A percentile compares a stretch with the other conserved stretches of the same genome.
These are phyloP conservation scores for Orbilia javanica DNA, from an alignment of 2,329 filamentous ascomycete species.

Conservation along the genomic window DNA sequence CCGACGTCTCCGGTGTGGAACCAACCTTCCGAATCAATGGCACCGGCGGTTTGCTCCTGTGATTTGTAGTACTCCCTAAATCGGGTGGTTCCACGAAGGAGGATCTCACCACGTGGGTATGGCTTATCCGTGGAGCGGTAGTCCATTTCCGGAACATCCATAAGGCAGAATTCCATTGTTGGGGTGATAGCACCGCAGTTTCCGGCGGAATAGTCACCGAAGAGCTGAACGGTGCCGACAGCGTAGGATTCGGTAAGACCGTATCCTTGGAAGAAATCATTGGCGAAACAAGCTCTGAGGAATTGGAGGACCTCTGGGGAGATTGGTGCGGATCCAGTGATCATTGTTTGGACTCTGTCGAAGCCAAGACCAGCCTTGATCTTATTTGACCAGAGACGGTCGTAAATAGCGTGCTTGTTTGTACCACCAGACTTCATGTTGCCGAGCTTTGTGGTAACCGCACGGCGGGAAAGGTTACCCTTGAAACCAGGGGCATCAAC, in stretches of 20 bases:
- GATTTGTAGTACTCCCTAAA: constrained; percentile 94
- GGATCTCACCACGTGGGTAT: constrained; percentile 87
- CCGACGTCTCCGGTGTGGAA: constrained; percentile 96
- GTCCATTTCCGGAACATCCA: constrained; percentile 93
- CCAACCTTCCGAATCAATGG: constrained; percentile 89
- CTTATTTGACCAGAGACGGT: constrained; percentile 91
- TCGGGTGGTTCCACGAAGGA: constrained; percentile 82
- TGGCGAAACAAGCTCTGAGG: constrained; percentile 83
- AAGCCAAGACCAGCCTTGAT: constrained; percentile 85
- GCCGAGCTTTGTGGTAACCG: constrained; percentile 83
- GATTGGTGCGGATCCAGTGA: constrained; percentile 89
- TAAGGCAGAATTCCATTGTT: constrained; percentile 79
- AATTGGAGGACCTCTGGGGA: constrained; percentile 91
- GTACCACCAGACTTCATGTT: constrained; percentile 81
- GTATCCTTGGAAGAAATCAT: constrained; percentile 86
- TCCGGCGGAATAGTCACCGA: constrained; percentile 78
- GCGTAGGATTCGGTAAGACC: constrained; percentile 95
- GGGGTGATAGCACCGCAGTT: constrained; percentile 83
- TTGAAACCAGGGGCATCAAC: constrained; percentile 82
- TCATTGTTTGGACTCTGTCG: constrained; percentile 78
- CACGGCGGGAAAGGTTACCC: constrained; percentile 82
- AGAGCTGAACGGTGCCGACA: constrained; percentile 76
- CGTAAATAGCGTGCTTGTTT: constrained; percentile 82
- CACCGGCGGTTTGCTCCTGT: constrained; percentile 84
- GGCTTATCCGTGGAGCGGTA: constrained; percentile 90